Conservation (phyloP, 2,329 filamentous ascomycete genomes). For the Zasmidium cellare region DNA sequence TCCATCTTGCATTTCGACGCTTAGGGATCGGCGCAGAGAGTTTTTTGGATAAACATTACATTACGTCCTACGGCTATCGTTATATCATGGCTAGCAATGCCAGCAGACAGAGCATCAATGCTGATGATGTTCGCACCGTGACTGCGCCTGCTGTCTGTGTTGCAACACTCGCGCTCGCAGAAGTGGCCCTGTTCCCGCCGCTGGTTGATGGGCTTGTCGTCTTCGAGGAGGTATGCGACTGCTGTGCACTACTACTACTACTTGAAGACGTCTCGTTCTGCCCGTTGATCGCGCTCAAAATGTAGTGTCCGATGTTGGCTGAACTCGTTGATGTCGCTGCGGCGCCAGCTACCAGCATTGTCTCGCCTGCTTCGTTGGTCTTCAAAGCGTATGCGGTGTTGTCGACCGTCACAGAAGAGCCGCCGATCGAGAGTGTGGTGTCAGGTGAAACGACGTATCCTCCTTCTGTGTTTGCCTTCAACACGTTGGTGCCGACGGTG, state of each 20-base stretch:
- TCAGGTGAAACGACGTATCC: background rate
- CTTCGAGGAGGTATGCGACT: background rate
- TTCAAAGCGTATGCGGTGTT: conserved; percentile 9
- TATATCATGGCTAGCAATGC: too few relatives aligned
- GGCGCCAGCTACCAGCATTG: conserved; percentile 4
- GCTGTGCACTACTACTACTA: background rate
- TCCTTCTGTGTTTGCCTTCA: background rate
- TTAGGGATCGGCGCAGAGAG: too few relatives aligned
- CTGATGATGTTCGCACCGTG: too few relatives aligned
- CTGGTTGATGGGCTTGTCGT: background rate
- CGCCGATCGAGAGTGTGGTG: conserved; percentile 4
- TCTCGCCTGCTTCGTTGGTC: conserved; percentile 2
- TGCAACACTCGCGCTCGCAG: background rate
- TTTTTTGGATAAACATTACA: too few relatives aligned
- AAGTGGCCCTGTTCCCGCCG: background rate
- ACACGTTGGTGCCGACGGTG: background rate
- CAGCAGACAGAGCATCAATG: too few relatives aligned
- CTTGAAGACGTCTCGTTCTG: background rate
- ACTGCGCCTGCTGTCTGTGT: too few relatives aligned
- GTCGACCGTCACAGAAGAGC: conserved; percentile 4
- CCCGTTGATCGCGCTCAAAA: background rate
- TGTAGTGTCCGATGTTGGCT: background rate
- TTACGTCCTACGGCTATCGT: too few relatives aligned
- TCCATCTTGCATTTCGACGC: too few relatives aligned
- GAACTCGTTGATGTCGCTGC: background rate